Percentiles rank a stretch among this genome's conserved stretches.
Conservation (phyloP, 306 rosid species). For the Acacia confusa region DNA sequence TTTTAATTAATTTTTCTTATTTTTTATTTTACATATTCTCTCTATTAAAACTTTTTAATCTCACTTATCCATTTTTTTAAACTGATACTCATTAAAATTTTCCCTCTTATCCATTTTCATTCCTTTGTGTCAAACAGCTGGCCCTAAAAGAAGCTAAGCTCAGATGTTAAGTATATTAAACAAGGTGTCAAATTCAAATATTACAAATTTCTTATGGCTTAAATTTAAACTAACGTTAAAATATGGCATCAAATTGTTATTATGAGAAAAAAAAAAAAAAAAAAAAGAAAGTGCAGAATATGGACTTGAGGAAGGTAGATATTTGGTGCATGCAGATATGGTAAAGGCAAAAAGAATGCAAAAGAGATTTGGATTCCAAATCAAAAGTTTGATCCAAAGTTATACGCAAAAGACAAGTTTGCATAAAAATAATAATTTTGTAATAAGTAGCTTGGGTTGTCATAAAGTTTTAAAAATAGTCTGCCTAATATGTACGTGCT, state of each 20-base stretch:
- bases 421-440: slow-evolving; percentile 7
- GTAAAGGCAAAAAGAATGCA: slow-evolving; percentile 30
- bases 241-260: neutral
- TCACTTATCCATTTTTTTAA: too few species aligned
- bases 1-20: too few species aligned
- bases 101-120: too few species aligned
- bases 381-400: slow-evolving; percentile 28
- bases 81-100: too few species aligned
- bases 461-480: neutral
- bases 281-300: neutral
- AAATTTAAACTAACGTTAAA: neutral
- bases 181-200: neutral
- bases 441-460: neutral
- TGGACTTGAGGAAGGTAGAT: neutral
- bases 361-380: slow-evolving; percentile 43
- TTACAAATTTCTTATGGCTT: neutral
- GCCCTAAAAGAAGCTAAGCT: too few species aligned
- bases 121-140: too few species aligned
- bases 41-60: too few species aligned
- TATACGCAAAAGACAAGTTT: slow-evolving; percentile 23
- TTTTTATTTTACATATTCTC: too few species aligned
- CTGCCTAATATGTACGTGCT: neutral
- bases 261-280: neutral
- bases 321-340: slow-evolving; percentile 33
- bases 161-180: too few species aligned